phyloP scores from a whole-genome alignment of 768 basidiomycete species.

The Russula sp. region DNA sequence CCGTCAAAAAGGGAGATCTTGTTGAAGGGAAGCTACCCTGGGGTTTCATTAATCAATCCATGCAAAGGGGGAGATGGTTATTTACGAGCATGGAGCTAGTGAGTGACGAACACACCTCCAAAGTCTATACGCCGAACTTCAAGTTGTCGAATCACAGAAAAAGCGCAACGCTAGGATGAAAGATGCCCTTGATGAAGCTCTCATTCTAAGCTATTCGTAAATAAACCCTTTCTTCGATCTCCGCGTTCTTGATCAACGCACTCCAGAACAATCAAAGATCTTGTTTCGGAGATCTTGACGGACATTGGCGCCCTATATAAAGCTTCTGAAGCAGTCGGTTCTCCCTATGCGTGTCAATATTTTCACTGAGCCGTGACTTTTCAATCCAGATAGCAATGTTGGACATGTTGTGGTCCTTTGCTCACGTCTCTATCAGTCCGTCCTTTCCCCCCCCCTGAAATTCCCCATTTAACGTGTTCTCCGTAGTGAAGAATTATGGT shows the following conservation, averaged over 20 bases:
- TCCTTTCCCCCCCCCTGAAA: not conserved
- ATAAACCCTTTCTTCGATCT: conserved; percentile 15
- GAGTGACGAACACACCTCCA: conserved; percentile 24
- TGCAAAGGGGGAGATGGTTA: conserved; percentile 63
- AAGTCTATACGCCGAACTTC: not conserved
- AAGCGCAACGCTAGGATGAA: conserved; percentile 86
- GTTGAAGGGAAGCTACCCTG: conserved; percentile 56
- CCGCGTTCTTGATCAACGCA: not conserved
- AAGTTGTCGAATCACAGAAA: conserved; percentile 43
- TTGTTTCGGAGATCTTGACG: conserved; percentile 62
- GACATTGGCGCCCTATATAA: conserved; percentile 82
- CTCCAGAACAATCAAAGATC: conserved; percentile 68
- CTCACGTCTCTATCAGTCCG: conserved; percentile 76
- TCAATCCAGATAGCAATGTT: conserved; percentile 65
- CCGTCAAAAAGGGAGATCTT: conserved; percentile 61
- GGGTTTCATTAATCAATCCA: conserved; percentile 62
- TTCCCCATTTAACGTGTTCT: not conserved
- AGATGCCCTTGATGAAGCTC: conserved; percentile 84
- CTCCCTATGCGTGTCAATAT: not conserved
- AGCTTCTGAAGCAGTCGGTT: conserved; percentile 77
- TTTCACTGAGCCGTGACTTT: not conserved
- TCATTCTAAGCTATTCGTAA: conserved; percentile 79
- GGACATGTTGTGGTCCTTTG: conserved; percentile 88
- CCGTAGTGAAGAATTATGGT: conserved; percentile 48
- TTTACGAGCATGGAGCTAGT: conserved; percentile 85